Evolutionary conservation across 2,329 filamentous ascomycete genomes (phyloP).

Genomic region (Catunica adiposa): DNA sequence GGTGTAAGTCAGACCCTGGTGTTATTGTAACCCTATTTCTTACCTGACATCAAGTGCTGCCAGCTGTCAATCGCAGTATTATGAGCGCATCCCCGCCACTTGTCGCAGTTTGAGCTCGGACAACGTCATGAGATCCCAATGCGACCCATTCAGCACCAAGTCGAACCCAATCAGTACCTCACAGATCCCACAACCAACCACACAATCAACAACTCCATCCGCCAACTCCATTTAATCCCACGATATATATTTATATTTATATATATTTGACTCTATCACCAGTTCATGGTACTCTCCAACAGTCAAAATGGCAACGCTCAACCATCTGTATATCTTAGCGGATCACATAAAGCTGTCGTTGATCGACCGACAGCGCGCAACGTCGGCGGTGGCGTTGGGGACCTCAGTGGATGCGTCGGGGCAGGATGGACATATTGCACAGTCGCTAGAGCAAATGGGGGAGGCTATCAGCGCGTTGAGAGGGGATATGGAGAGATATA

Average conservation of each 20-base stretch:
- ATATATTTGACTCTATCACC: no score
- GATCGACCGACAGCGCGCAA: conserved; percentile 72
- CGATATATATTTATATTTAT: no score
- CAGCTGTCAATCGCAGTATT: no score
- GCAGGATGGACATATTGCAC: conserved; percentile 76
- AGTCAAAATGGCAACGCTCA: conserved; percentile 37
- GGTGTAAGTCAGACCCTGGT: no score
- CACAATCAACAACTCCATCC: no score
- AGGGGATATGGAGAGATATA: conserved; percentile 44
- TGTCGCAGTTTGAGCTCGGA: not conserved
- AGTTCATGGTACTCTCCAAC: not conserved
- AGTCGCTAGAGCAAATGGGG: conserved; percentile 72
- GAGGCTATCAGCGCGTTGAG: conserved; percentile 60
- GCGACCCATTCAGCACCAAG: not conserved
- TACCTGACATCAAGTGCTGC: no score
- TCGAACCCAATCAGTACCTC: not conserved
- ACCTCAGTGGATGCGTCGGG: conserved; percentile 64
- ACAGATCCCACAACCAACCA: no score
- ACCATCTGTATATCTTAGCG: conserved; percentile 78
- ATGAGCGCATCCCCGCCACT: not conserved
- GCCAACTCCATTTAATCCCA: no score
- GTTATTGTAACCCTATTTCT: no score
- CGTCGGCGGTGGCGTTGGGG: conserved; percentile 3
- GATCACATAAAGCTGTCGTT: conserved; percentile 96
- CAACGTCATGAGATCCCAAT: not conserved